Evolutionary conservation across 179 eudicot genomes (phyloP), one percentile per base, ranked within the genome.

Genomic region (Carnegiea gigantea): DNA sequence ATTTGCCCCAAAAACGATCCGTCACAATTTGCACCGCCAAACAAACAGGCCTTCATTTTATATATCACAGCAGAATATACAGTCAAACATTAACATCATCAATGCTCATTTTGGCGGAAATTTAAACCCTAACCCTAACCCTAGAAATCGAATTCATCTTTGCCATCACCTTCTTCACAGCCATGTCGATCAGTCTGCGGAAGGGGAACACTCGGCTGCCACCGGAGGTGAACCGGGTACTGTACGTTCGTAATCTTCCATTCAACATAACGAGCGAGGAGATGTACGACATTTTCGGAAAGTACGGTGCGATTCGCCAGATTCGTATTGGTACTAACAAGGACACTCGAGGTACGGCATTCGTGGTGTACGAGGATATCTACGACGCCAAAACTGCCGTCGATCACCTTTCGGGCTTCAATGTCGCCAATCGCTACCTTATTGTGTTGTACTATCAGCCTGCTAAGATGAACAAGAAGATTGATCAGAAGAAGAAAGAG

Each of bases 231-330:
- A 91, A 90, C 74, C 81, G 95, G 1, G 90, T 89, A 0, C 84
- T 89, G 9, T 89, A 89, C 85, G 95, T 91, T 4, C 86, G 91
- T 0, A 91, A 91, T 73, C 88, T 91, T 0, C 95, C 93, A 0
- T 91, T 91, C 86, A 90, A 88, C 90, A 91, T 91, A 64, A 89
- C 95, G 0, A 90, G 92, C 89, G 95, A 90, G 65, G 95, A 91
- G 80, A 91, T 91, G 95, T 91, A 91, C 90, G 93, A 91, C 46
- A 90, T 91, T 26, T 91, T 91, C 87, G 95, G 93, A 44, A 91
- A 91, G 70, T 91, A 90, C 88, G 95, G 95, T 3, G 93, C 93
- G 33, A 90, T 91, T 21, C 87, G 93, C 9, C 92, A 91, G 81
- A 91, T 91, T 15, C 83, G 95, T 1, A 86, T 91, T 70, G 93